phyloP scores from a whole-genome alignment of 2,329 filamentous ascomycete genomes.

The Diaporthe batatas region DNA sequence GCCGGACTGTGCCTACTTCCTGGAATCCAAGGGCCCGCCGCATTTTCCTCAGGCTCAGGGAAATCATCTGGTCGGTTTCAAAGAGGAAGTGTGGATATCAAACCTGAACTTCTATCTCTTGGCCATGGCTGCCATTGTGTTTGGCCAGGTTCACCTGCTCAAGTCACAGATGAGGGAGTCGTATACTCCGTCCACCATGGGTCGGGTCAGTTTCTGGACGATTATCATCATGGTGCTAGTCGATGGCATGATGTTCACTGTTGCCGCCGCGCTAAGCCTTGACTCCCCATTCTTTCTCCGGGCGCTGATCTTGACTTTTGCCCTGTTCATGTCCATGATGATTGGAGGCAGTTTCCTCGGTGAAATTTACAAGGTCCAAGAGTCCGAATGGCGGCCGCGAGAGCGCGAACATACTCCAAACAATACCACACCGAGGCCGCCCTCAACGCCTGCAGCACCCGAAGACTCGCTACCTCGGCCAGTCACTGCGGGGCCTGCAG shows the following conservation, averaged over 20 bases:
- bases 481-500: constrained; percentile 51
- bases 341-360: constrained; percentile 70
- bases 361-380: constrained; percentile 73
- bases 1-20: constrained; percentile 76
- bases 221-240: constrained; percentile 72
- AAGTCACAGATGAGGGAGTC: constrained; percentile 76
- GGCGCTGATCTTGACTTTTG: constrained; percentile 66
- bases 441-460: constrained; percentile 46
- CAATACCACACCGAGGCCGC: constrained; percentile 45
- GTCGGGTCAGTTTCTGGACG: constrained; percentile 75
- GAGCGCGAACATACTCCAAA: constrained; percentile 51
- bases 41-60: constrained; percentile 64
- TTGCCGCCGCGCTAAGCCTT: constrained; percentile 68
- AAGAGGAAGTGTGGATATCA: constrained; percentile 70
- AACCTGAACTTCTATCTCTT: constrained; percentile 72
- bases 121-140: constrained; percentile 67
- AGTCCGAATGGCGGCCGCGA: constrained; percentile 65
- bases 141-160: constrained; percentile 72
- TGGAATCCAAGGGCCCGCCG: constrained; percentile 75
- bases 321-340: constrained; percentile 68
- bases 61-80: constrained; percentile 70
- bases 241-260: constrained; percentile 71
- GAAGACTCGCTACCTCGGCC: constrained; percentile 56
- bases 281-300: constrained; percentile 70
- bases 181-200: constrained; percentile 76